Evolutionary conservation across 1,284 basidiomycete genomes (phyloP).

Genomic region (Hymenochaete sp.): DNA sequence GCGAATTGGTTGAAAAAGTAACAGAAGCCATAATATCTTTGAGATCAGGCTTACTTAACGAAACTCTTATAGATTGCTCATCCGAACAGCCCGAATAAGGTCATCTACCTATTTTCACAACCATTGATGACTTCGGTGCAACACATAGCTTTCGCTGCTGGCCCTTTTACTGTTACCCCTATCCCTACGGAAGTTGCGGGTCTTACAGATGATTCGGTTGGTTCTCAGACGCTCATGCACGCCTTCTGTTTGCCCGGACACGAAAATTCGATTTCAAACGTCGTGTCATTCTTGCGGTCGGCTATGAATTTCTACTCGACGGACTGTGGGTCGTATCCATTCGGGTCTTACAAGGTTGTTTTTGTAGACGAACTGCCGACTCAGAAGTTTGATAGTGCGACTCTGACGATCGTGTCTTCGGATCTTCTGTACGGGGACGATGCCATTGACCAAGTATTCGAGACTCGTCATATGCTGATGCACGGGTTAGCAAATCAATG

Average conservation of each 20-base stretch:
- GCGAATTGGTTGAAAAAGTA: constrained; percentile 89
- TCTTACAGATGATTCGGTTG: constrained; percentile 48
- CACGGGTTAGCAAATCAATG: constrained; percentile 94
- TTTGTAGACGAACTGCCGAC: constrained; percentile 86
- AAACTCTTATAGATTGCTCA: constrained; percentile 65
- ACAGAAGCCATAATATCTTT: constrained; percentile 19
- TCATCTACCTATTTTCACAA: constrained; percentile 91
- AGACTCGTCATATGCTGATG: constrained; percentile 79
- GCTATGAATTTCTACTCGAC: constrained; percentile 90
- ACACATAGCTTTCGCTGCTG: constrained; percentile 92
- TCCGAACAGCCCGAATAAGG: constrained; percentile 89
- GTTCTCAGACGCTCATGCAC: constrained; percentile 80
- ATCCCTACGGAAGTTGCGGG: constrained; percentile 57
- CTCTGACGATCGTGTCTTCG: constrained; percentile 72
- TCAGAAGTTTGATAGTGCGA: constrained; percentile 78
- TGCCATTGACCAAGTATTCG: constrained; percentile 90
- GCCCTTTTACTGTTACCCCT: constrained; percentile 80
- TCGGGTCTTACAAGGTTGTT: constrained; percentile 91
- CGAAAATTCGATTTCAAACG: constrained; percentile 57
- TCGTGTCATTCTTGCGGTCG: constrained; percentile 73
- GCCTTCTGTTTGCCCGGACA: constrained; percentile 91
- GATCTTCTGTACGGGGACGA: constrained; percentile 85
- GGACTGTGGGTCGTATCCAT: constrained; percentile 95
- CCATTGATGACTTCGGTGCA: constrained; percentile 86
- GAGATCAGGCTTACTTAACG: constrained; percentile 13